phyloP scores from a whole-genome alignment of 1,139 yeast species.

The Diutina pseudorugosa region DNA sequence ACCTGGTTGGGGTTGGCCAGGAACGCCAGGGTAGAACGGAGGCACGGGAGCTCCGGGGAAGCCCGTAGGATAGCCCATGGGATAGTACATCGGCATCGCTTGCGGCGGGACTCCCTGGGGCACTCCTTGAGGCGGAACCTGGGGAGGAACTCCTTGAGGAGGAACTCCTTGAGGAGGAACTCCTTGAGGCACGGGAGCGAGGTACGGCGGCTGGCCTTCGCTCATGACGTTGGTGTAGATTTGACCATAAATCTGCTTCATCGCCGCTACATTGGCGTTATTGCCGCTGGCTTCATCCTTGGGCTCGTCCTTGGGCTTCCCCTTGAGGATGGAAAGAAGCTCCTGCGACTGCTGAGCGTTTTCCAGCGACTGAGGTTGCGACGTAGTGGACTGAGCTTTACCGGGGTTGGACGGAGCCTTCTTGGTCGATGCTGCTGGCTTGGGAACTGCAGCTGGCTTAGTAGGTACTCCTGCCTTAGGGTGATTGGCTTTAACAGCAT shows the following conservation, averaged over 20 bases:
- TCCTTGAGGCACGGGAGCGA: not conserved
- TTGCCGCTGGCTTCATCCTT: constrained; percentile 4
- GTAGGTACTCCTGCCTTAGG: constrained; percentile 7
- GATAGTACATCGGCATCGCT: constrained; percentile 9
- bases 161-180: constrained; percentile 5
- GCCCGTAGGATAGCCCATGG: constrained; percentile 7
- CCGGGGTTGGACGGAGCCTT: constrained; percentile 7
- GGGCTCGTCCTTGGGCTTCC: constrained; percentile 5
- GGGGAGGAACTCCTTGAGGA: constrained; percentile 13
- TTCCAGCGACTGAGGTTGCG: not conserved
- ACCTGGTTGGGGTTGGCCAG: constrained; percentile 5
- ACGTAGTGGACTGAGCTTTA: constrained; percentile 8
- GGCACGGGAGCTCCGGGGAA: constrained; percentile 21
- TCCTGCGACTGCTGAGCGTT: not conserved
- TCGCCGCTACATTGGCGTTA: constrained; percentile 23
- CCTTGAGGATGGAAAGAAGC: not conserved
- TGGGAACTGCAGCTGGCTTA: too few relatives aligned
- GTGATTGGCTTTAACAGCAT: not conserved
- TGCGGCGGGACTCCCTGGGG: too few relatives aligned
- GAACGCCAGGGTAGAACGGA: constrained; percentile 15
- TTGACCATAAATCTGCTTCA: constrained; percentile 38
- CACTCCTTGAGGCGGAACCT: constrained; percentile 2
- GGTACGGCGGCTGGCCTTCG: constrained; percentile 10
- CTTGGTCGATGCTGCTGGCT: not conserved
- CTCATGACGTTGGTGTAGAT: constrained; percentile 32